Evolutionary conservation across 768 basidiomycete species (phyloP).

Genomic region (Dentipellis fragilis): DNA sequence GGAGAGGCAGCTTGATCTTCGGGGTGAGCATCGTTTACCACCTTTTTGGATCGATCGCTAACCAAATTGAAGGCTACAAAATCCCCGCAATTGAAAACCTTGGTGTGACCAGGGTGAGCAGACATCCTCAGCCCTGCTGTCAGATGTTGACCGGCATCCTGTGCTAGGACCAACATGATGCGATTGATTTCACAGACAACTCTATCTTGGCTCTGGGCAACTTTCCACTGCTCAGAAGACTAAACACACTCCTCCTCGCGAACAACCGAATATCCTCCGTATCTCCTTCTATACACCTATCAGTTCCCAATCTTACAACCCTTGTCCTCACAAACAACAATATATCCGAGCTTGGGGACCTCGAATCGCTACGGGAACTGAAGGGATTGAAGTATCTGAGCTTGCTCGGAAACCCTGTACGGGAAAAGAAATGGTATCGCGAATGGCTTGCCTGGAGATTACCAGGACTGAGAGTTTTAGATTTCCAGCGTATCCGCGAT

Average conservation of each 20-base stretch:
- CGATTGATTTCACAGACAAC: conserved; percentile 91
- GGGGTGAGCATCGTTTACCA: conserved; percentile 44
- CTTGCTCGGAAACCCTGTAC: conserved; percentile 74
- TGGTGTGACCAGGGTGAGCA: conserved; percentile 75
- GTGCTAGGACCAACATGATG: conserved; percentile 81
- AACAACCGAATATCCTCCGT: conserved; percentile 85
- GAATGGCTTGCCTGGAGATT: conserved; percentile 91
- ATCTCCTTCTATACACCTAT: conserved; percentile 73
- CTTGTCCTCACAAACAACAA: conserved; percentile 81
- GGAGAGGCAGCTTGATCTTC: conserved; percentile 85
- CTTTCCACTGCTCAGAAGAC: conserved; percentile 77
- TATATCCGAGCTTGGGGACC: conserved; percentile 70
- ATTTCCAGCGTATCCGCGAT: conserved; percentile 91
- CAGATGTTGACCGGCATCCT: not conserved
- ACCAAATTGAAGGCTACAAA: conserved; percentile 60
- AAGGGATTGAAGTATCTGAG: conserved; percentile 66
- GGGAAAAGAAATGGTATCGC: conserved; percentile 92
- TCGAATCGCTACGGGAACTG: conserved; percentile 73
- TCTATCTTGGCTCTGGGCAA: conserved; percentile 75
- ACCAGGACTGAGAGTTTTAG: conserved; percentile 81
- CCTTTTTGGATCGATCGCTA: conserved; percentile 1
- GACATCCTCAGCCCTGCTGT: conserved; percentile 10
- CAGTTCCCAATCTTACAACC: conserved; percentile 74
- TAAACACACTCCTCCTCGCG: conserved; percentile 75
- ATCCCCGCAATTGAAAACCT: conserved; percentile 95